These are phyloP conservation scores for Mentha longifolia DNA, from an alignment of 257 asterid species.

Conservation along the genomic window DNA sequence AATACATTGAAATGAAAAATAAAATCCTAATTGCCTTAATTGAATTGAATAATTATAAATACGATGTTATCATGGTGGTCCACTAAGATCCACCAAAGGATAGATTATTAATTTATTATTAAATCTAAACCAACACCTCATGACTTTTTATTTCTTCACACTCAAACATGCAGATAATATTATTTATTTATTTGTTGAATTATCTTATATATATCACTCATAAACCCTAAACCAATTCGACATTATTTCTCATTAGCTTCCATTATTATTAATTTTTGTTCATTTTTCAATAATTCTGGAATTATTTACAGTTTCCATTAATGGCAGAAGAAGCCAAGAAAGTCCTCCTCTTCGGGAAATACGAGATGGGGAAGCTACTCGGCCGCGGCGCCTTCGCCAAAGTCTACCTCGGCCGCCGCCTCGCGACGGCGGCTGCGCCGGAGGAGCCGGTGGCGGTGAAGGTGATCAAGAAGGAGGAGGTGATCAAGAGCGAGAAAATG, in stretches of 20 bases:
- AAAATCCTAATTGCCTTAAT: no score
- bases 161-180: conserved; percentile 27
- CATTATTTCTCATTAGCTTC: neutral
- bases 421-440: neutral
- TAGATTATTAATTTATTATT: neutral
- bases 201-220: conserved; percentile 23
- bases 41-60: neutral
- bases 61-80: conserved; percentile 16
- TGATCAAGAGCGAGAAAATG: conserved; percentile 33
- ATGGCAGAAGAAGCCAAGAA: conserved; percentile 42
- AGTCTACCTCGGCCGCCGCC: conserved; percentile 42
- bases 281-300: neutral
- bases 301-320: neutral
- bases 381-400: conserved; percentile 53
- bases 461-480: conserved; percentile 47
- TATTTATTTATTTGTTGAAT: no score
- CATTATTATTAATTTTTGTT: neutral
- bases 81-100: conserved; percentile 23
- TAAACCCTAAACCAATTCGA: neutral
- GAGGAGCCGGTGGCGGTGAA: conserved; percentile 46
- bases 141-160: neutral
- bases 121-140: neutral
- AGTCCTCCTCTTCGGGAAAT: conserved; percentile 44
- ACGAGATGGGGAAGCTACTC: conserved; percentile 42
- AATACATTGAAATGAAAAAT: no score